Conservation (phyloP, 2,329 filamentous ascomycete genomes). For the Phyllosticta citribraziliensis region DNA sequence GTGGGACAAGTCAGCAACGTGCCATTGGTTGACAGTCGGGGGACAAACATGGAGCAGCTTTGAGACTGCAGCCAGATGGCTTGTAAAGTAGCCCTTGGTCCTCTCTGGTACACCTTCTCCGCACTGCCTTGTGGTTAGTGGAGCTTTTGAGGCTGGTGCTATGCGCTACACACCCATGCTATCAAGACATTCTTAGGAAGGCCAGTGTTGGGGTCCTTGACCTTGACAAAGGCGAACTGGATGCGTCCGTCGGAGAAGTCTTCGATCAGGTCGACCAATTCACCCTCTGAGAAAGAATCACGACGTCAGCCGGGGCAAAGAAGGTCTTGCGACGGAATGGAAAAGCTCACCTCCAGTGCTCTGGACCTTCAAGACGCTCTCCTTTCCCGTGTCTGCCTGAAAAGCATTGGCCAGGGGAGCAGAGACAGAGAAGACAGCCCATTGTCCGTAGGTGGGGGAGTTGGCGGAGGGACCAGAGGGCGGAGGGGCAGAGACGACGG, state of each 20-base stretch:
- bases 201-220: slow-evolving; percentile 85
- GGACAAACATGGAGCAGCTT: slow-evolving; percentile 70
- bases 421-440: slow-evolving; percentile 89
- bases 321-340: slow-evolving; percentile 1
- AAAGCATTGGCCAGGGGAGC: slow-evolving; percentile 89
- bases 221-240: slow-evolving; percentile 93
- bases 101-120: slow-evolving; percentile 96
- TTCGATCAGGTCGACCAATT: slow-evolving; percentile 80
- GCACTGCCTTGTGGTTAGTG: slow-evolving; percentile 45
- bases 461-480: slow-evolving; percentile 47
- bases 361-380: slow-evolving; percentile 92
- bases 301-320: slow-evolving; percentile 17
- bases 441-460: slow-evolving; percentile 80
- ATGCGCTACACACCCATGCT: slow-evolving; percentile 56
- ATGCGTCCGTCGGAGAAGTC: slow-evolving; percentile 95
- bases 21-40: slow-evolving; percentile 2
- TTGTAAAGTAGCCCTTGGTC: slow-evolving; percentile 97
- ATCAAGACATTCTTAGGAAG: slow-evolving; percentile 90
- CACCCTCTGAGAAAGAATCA: slow-evolving; percentile 56
- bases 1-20: slow-evolving; percentile 3
- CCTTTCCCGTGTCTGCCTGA: slow-evolving; percentile 73
- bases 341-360: slow-evolving; percentile 61
- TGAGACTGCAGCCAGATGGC: slow-evolving; percentile 78
- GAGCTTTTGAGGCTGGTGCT: neutral
- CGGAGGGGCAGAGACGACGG: slow-evolving; percentile 51